Evolutionary conservation across 192 early-diverging fungal genomes (phyloP), one percentile per base, ranked within the genome.

Genomic region (Entomortierella parvispora): DNA sequence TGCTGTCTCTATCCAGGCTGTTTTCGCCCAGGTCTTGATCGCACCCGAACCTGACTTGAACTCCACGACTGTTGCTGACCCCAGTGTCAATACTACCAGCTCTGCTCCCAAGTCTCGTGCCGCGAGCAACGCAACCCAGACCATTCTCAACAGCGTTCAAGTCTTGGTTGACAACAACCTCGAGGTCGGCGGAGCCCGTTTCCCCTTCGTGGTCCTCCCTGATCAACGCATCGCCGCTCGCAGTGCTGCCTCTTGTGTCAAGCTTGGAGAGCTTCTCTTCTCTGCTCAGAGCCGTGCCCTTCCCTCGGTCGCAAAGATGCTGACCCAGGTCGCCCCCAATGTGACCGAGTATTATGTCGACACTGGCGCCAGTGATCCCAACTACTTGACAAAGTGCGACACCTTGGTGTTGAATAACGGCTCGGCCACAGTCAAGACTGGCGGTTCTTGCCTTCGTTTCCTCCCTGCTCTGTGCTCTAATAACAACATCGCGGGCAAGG

Each of bases 381-480:
- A 20, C 28, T 59, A 68, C 55, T 18, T 77, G 46, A 58, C 65
- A 47, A 63, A 33, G 18, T 77, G 74, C 31, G 65, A 77, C 9
- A 77, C 74, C 7, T 68, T 77, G 60, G 49, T 68, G 20, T 55
- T 77, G 49, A 64, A 29, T 17, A 63, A 77, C 12, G 74, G 74
- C 20, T 12, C 37, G 20, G 74, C 74, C 14, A 63, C 60, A 17
- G 23, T 77, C 32, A 64, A 58, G 37, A 58, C 59, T n/a, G 65
- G 65, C 3, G 74, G 65, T 17, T 68, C 65, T 11, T 77, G 74
- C 43, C 23, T 68, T 23, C 65, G 66, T n/a, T 54, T 77, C 22
- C 42, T 77, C 34, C 74, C 74, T n/a, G 62, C 74, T 1, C 66
- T 77, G 18, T 77, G 74, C 74, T 68, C 74, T 18, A 77, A 77